Percentiles rank a stretch among this genome's conserved stretches.
Evolutionary conservation across 2,329 filamentous ascomycete genomes (phyloP).

Genomic region (Fusarium secorum): DNA sequence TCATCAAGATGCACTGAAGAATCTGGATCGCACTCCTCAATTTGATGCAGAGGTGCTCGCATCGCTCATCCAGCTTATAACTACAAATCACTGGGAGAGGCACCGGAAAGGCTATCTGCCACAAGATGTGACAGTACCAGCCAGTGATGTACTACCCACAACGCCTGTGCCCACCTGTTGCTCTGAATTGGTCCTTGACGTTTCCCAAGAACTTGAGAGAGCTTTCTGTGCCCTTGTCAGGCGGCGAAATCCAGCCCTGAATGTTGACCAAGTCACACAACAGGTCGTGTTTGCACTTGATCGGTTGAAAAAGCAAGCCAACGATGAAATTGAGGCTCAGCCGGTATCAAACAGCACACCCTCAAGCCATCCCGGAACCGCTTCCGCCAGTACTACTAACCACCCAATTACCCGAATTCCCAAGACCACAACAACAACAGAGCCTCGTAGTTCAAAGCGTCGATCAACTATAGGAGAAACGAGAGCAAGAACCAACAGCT

Average conservation of each 20-base stretch:
- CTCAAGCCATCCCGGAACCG: conserved; percentile 27
- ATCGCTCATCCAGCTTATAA: conserved; percentile 53
- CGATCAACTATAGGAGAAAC: conserved; percentile 25
- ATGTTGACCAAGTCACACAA: conserved; percentile 55
- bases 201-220: conserved; percentile 55
- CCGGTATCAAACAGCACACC: conserved; percentile 18
- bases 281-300: conserved; percentile 52
- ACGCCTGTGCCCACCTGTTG: conserved; percentile 56
- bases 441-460: conserved; percentile 25
- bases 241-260: conserved; percentile 50
- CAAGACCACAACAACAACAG: conserved; percentile 25
- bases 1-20: conserved; percentile 51
- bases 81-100: conserved; percentile 56
- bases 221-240: conserved; percentile 61
- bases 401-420: conserved; percentile 35
- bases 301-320: conserved; percentile 28
- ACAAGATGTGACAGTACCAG: conserved; percentile 43
- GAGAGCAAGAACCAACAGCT: conserved; percentile 14
- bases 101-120: conserved; percentile 51
- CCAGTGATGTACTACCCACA: conserved; percentile 43
- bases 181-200: conserved; percentile 55
- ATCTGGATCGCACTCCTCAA: conserved; percentile 7
- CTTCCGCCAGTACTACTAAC: conserved; percentile 19
- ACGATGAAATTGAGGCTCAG: conserved; percentile 19
- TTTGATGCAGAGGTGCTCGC: conserved; percentile 25